Evolutionary conservation across 331 rosid species (phyloP).

Genomic region (Prunus yedoensis): DNA sequence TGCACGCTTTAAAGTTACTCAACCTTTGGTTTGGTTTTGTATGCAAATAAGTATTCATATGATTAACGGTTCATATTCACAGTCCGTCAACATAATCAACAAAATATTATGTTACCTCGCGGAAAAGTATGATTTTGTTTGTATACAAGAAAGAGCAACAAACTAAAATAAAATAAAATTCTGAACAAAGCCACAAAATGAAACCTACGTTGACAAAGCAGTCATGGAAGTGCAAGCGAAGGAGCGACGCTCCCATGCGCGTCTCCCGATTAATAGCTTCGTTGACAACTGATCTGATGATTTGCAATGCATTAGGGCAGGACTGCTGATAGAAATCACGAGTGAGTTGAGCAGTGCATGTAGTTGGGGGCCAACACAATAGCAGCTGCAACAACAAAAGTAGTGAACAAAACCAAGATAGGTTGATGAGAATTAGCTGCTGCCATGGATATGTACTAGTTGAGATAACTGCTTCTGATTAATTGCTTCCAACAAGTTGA

Average conservation of each 20-base stretch:
- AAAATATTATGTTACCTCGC: no score
- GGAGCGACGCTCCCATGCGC: constrained; percentile 65
- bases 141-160: no score
- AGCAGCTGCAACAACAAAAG: constrained; percentile 14
- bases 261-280: constrained; percentile 35
- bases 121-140: no score
- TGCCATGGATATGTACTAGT: background rate
- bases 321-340: constrained; percentile 30
- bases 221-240: constrained; percentile 68
- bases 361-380: constrained; percentile 20
- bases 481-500: constrained; percentile 1
- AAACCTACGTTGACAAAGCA: constrained; percentile 25
- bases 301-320: constrained; percentile 56
- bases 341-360: constrained; percentile 32
- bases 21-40: no score
- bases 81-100: no score
- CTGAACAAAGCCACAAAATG: background rate
- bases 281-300: constrained; percentile 32
- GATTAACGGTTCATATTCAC: no score
- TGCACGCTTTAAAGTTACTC: no score
- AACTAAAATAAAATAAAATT: no score
- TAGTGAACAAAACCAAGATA: constrained; percentile 9
- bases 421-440: constrained; percentile 24
- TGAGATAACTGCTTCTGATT: background rate
- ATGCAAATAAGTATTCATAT: no score